These are phyloP conservation scores for Neofusicoccum laricinum DNA, from an alignment of 2,329 filamentous ascomycete genomes.

Conservation along the genomic window DNA sequence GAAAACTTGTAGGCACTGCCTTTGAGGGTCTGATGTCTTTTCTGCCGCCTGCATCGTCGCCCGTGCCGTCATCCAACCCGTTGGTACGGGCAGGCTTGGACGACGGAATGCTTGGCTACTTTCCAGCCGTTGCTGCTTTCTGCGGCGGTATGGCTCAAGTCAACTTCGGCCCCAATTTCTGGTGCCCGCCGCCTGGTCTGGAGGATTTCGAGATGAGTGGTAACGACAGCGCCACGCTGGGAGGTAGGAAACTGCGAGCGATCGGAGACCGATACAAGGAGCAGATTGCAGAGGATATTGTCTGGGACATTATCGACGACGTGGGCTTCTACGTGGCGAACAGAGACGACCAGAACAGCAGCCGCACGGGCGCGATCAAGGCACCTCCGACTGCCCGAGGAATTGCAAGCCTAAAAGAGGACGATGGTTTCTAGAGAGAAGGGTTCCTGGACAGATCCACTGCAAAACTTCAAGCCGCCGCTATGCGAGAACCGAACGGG, in stretches of 20 bases:
- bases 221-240: constrained; percentile 21
- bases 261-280: constrained; percentile 81
- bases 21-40: constrained; percentile 89
- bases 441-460: background rate
- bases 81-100: constrained; percentile 72
- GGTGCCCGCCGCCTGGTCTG: constrained; percentile 72
- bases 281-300: constrained; percentile 89
- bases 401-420: constrained; percentile 19
- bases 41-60: constrained; percentile 81
- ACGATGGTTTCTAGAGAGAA: constrained; percentile 15
- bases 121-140: constrained; percentile 89
- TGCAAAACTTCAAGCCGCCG: constrained; percentile 3
- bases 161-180: constrained; percentile 93
- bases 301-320: constrained; percentile 93
- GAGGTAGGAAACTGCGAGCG: constrained; percentile 48
- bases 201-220: constrained; percentile 31
- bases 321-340: constrained; percentile 85
- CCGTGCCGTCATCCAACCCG: constrained; percentile 52
- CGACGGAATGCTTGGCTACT: constrained; percentile 93
- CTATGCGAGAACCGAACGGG: background rate
- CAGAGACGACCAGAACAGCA: constrained; percentile 24
- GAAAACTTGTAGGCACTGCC: constrained; percentile 76
- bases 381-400: constrained; percentile 36
- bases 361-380: constrained; percentile 24
- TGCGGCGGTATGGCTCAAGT: constrained; percentile 86